These are phyloP conservation scores for Tulasnella sp. DNA, from an alignment of 768 basidiomycete species.

Conservation along the genomic window DNA sequence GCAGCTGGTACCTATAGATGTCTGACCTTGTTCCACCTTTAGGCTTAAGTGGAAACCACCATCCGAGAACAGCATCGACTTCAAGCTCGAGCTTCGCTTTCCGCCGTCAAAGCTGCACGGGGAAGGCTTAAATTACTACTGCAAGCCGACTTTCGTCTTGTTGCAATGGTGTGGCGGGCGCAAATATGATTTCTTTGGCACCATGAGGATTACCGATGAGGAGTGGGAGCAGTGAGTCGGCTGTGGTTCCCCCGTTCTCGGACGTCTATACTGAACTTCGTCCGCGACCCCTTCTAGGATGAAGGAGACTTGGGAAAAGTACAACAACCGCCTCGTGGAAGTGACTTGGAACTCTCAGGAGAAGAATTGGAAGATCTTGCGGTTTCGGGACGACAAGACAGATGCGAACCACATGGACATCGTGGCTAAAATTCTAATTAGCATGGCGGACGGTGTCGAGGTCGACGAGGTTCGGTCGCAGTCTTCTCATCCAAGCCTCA, in stretches of 20 bases:
- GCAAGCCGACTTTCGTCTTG: constrained; percentile 78
- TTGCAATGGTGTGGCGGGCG: constrained; percentile 68
- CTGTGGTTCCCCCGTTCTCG: constrained; percentile 10
- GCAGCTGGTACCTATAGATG: no score
- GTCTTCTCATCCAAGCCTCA: constrained; percentile 17
- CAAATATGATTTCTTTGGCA: constrained; percentile 74
- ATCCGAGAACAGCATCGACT: constrained; percentile 94
- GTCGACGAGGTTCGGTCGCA: constrained; percentile 78
- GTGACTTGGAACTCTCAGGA: constrained; percentile 74
- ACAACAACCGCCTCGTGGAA: constrained; percentile 90
- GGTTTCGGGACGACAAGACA: constrained; percentile 89
- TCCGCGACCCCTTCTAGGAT: constrained; percentile 49
- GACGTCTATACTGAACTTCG: neutral
- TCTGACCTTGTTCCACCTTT: constrained; percentile 12
- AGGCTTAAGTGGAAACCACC: constrained; percentile 99
- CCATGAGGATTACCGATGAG: constrained; percentile 71
- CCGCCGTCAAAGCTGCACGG: constrained; percentile 49
- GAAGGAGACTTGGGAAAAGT: constrained; percentile 73
- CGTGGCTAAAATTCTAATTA: constrained; percentile 80
- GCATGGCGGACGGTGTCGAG: constrained; percentile 90
- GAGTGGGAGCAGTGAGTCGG: constrained; percentile 83
- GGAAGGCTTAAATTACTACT: constrained; percentile 59
- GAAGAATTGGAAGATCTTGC: constrained; percentile 72
- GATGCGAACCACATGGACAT: constrained; percentile 78
- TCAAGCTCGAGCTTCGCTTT: constrained; percentile 91